phyloP scores from a whole-genome alignment of 2,329 filamentous ascomycete species.

The Camptophora hylomeconis region DNA sequence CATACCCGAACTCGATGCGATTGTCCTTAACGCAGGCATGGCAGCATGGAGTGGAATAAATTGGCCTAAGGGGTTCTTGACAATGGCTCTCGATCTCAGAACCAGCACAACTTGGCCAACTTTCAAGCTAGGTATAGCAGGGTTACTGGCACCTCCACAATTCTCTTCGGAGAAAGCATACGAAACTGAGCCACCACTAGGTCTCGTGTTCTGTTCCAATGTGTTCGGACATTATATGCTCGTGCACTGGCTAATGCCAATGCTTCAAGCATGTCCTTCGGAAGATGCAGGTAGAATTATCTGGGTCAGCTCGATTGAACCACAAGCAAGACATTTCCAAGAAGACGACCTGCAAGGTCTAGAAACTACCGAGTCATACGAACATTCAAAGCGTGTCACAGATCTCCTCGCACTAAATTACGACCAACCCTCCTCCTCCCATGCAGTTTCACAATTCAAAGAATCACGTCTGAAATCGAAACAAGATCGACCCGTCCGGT shows the following conservation, averaged over 20 bases:
- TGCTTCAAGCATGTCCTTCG: conserved; percentile 44
- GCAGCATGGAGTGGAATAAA: conserved; percentile 74
- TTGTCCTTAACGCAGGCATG: conserved; percentile 79
- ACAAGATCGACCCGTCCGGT: conserved; percentile 10
- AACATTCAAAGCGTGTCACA: conserved; percentile 74
- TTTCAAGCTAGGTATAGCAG: conserved; percentile 55
- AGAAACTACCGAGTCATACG: conserved; percentile 53
- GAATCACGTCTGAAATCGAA: conserved; percentile 12
- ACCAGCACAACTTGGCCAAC: conserved; percentile 62
- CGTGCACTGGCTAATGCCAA: conserved; percentile 62
- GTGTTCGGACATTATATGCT: conserved; percentile 93
- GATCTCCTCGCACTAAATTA: conserved; percentile 66
- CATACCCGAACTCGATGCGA: conserved; percentile 60
- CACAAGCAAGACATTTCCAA: conserved; percentile 43
- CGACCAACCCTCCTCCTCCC: conserved; percentile 48
- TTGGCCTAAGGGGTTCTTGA: conserved; percentile 49
- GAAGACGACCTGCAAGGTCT: conserved; percentile 66
- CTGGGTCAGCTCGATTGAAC: conserved; percentile 78
- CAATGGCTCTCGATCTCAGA: conserved; percentile 47
- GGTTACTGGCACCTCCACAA: conserved; percentile 43
- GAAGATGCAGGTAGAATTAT: conserved; percentile 53
- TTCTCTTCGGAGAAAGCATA: conserved; percentile 18
- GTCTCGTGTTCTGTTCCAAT: conserved; percentile 79
- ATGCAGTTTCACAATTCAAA: conserved; percentile 47
- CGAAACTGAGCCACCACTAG: conserved; percentile 46